Percentiles rank a stretch among this genome's conserved stretches.
phyloP scores from a whole-genome alignment of 331 rosid genomes.

The Saraca asoca region DNA sequence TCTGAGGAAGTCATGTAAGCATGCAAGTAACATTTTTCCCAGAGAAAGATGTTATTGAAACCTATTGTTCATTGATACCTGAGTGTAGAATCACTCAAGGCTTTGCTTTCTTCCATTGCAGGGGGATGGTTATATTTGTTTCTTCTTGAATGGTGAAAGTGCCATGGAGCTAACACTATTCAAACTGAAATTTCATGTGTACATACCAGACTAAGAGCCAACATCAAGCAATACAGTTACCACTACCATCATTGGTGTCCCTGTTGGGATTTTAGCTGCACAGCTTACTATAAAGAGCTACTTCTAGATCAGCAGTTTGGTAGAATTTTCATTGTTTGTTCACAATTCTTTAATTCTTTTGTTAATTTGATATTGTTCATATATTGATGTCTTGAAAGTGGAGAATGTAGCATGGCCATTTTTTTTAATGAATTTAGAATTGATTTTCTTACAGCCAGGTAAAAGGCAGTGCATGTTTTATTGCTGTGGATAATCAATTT shows the following conservation, averaged over 20 bases:
- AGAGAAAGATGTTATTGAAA: too few relatives aligned
- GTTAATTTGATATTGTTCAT: constrained; percentile 25
- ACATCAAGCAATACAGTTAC: constrained; percentile 25
- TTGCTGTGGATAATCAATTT: too few relatives aligned
- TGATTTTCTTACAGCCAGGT: constrained; percentile 1
- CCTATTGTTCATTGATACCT: constrained; percentile 14
- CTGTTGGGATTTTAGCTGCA: constrained; percentile 28
- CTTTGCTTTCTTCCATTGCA: constrained; percentile 21
- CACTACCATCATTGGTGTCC: constrained; percentile 21
- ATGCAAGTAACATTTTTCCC: too few relatives aligned
- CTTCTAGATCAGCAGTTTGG: constrained; percentile 28
- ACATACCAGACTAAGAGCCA: constrained; percentile 26
- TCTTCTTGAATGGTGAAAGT: constrained; percentile 25
- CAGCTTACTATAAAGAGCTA: constrained; percentile 21
- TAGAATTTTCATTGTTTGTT: constrained; percentile 18
- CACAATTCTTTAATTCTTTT: constrained; percentile 39
- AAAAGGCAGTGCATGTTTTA: not conserved
- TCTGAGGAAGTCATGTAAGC: too few relatives aligned
- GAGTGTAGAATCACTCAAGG: constrained; percentile 9
- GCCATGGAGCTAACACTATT: constrained; percentile 22
- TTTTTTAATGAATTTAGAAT: not conserved
- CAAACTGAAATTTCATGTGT: constrained; percentile 12
- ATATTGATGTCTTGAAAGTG: constrained; percentile 28
- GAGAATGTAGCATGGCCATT: constrained; percentile 7
- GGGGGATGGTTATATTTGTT: constrained; percentile 24